Percentiles rank a stretch among this genome's conserved stretches.
phyloP scores from a whole-genome alignment of 208 protist genomes.

The Trypanosoma rangeli region DNA sequence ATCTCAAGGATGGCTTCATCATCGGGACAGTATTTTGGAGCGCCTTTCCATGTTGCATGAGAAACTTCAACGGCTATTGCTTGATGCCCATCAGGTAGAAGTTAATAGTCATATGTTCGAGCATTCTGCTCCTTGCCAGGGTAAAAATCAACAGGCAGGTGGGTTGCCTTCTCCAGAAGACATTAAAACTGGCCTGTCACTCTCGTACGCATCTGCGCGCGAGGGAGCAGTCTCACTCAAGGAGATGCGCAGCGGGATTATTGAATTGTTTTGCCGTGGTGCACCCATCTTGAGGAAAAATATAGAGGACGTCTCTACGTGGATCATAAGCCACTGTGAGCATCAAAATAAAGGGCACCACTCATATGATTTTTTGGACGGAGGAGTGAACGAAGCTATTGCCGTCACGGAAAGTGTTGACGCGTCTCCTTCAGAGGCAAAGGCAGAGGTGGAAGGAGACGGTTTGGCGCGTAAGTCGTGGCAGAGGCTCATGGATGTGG shows the following conservation, averaged over 20 bases:
- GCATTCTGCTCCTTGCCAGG: background rate
- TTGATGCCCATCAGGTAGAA: constrained; percentile 26
- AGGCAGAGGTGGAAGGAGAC: background rate
- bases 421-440: background rate
- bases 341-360: background rate
- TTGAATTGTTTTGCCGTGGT: constrained; percentile 19
- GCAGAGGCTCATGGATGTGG: constrained; percentile 12
- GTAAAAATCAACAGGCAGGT: background rate
- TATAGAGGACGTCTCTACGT: constrained; percentile 24
- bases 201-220: background rate
- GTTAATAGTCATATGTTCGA: background rate
- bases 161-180: background rate
- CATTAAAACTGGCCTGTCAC: background rate
- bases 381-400: constrained; percentile 10
- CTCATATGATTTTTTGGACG: background rate
- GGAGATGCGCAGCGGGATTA: constrained; percentile 12
- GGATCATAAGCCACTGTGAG: constrained; percentile 22
- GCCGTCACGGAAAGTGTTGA: background rate
- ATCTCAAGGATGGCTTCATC: constrained; percentile 13
- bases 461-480: constrained; percentile 5
- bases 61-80: constrained; percentile 25
- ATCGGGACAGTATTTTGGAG: constrained; percentile 10
- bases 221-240: background rate
- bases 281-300: constrained; percentile 20
- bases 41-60: constrained; percentile 22